A percentile compares a stretch with the other conserved stretches of the same genome.
Conservation (phyloP, 306 rosid genomes). For the Casuarina cunninghamiana region DNA sequence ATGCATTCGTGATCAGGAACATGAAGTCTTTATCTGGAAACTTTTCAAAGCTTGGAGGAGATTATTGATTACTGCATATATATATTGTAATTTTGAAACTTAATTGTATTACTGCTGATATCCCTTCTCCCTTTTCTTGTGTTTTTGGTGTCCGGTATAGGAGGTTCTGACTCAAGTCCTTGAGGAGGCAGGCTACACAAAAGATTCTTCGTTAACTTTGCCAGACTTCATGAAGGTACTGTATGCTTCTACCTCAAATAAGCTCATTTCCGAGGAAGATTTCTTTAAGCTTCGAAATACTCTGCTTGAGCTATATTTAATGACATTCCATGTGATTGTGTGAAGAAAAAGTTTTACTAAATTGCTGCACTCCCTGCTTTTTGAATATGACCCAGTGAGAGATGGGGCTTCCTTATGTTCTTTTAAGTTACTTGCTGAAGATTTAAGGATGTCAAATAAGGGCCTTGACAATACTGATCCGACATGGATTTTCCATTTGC, state of each 20-base stretch:
- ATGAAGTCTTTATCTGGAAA: not conserved
- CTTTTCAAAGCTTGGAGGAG: not conserved
- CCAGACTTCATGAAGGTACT: constrained; percentile 76
- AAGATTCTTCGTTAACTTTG: constrained; percentile 52
- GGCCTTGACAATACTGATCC: constrained; percentile 16
- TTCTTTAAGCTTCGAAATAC: not conserved
- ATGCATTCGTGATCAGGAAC: not conserved
- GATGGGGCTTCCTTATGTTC: constrained; percentile 3
- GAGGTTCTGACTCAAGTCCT: constrained; percentile 67
- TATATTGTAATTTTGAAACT: constrained; percentile 17
- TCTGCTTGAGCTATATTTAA: not conserved
- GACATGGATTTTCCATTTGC: not conserved
- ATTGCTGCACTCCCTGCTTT: constrained; percentile 2
- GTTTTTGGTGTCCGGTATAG: constrained; percentile 39
- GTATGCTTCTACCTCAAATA: constrained; percentile 20
- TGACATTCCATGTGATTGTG: not conserved
- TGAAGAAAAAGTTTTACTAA: constrained; percentile 11
- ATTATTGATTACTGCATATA: not conserved
- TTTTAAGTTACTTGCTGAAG: not conserved
- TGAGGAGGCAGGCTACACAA: constrained; percentile 78
- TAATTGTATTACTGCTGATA: constrained; percentile 25
- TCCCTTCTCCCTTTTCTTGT: constrained; percentile 10
- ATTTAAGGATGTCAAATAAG: constrained; percentile 17
- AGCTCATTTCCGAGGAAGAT: not conserved
- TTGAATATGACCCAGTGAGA: not conserved